Base-by-base conservation (phyloP, 1,284 basidiomycete species). In the Heterobasidion occidentale region DNA sequence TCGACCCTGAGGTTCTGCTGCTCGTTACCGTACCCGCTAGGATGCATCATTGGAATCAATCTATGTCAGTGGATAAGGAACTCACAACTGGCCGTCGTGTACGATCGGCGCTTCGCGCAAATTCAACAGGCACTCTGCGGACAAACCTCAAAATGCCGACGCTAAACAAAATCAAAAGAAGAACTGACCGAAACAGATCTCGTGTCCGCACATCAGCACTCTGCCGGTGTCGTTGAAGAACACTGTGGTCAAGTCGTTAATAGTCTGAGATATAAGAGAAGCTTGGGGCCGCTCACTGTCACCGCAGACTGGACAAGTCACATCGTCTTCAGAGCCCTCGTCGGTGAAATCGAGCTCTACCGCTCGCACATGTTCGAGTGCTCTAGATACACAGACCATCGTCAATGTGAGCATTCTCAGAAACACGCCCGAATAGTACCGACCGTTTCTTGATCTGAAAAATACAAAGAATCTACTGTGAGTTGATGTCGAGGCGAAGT, bases 51-150 rank as follows among this genome's bases (percentile, higher is more conserved):
- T 17, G 50, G 1, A 55, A 27, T 27, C 36, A 14, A 33, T 46
- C 17, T n/a, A 19, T 15, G 20, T 27, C 27, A 45, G 3, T 14
- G 33, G 17, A 56, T 56, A 56, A 34, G 35, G 6, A 6, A 66
- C 80, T 53, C 62, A 84, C 82, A 86, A 84, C 36, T 80, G 72
- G 3, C 81, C 81, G 58, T 84, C 68, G 57, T 83, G 81, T 1
- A 69, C 73, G 49, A 81, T 76, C 1, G 77, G 65, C 5, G 80
- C 72, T 50, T 77, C 77, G 50, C 71, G 71, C 34, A 83, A 63
- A 46, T 80, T 77, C 14, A 78, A 66, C 33, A 77, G 63, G 62
- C 83, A 85, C 51, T 84, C 82, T 81, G 46, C 6, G 8, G 8
- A 17, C 27, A 14, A 46, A 36, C 44, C 48, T 52, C 11, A 27